phyloP scores from a whole-genome alignment of 1,284 basidiomycete species.

The Trichosporon inkin region DNA sequence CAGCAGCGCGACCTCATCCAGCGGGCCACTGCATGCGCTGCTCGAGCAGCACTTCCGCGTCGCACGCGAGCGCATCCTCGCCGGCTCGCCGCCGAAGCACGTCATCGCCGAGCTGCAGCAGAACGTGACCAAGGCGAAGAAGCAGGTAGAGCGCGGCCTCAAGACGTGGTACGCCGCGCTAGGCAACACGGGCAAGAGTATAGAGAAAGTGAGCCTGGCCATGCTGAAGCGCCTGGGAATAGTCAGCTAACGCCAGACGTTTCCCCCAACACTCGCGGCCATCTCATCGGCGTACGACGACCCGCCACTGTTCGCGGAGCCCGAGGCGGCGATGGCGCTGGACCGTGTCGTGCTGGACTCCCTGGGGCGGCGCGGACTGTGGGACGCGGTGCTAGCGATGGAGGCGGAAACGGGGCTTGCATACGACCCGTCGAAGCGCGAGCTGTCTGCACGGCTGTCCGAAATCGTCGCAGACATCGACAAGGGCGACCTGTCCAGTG shows the following conservation, averaged over 20 bases:
- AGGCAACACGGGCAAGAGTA: constrained; percentile 69
- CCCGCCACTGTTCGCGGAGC: constrained; percentile 43
- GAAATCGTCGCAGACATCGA: constrained; percentile 66
- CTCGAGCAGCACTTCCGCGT: constrained; percentile 59
- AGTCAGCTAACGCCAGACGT: constrained; percentile 35
- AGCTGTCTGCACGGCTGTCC: constrained; percentile 68
- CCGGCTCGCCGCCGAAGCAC: constrained; percentile 58
- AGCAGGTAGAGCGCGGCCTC: constrained; percentile 77
- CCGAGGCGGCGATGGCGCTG: constrained; percentile 32
- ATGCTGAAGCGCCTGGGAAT: too few relatives aligned
- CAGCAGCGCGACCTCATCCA: constrained; percentile 58
- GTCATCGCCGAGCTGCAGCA: constrained; percentile 58
- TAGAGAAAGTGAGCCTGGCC: constrained; percentile 69
- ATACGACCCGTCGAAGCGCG: constrained; percentile 59
- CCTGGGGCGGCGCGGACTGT: constrained; percentile 40
- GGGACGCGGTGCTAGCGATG: constrained; percentile 41
- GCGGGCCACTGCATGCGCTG: constrained; percentile 65
- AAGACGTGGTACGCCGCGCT: constrained; percentile 78
- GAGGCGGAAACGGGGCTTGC: constrained; percentile 61
- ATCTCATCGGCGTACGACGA: constrained; percentile 45
- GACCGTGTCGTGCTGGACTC: constrained; percentile 42
- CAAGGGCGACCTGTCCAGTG: constrained; percentile 64
- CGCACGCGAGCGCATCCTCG: constrained; percentile 58
- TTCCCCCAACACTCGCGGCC: constrained; percentile 41
- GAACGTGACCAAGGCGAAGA: constrained; percentile 66